Evolutionary conservation across 2,329 filamentous ascomycete species (phyloP), one percentile per base, ranked within the genome.

Genomic region (Canariomyces notabilis): DNA sequence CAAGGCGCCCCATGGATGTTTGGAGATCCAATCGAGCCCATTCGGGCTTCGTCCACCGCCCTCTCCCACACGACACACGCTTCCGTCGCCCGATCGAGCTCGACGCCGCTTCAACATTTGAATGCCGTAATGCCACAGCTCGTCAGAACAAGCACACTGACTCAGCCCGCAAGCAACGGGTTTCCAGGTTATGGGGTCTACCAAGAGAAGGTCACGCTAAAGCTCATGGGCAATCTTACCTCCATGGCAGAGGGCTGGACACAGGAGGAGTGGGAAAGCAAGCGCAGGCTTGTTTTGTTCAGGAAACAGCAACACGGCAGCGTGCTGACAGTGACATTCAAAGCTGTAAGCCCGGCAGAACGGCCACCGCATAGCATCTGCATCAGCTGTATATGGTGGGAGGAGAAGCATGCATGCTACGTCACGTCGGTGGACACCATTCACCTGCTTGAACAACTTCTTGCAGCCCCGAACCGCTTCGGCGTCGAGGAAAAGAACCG

Each of bases 381-480:
- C 68, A 88, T 98, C 63, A 96, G 90, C 67, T 98, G 93, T 72
- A 98, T 98, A 61, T 90, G 83, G 74, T 98, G 93, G 93, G 85
- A 85, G 48, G 89, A 95, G 67, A 94, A 89, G 68, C 74, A 82
- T 38, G 87, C 95, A 59, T 95, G 85, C 67, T 97, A 83, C 64
- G 89, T 97, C 44, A 97, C 93, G 2, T 96, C 90, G 42, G 93
- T 98, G 15, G 93, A 98, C 67, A 96, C 91, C 2, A 97, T 98
- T 59, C 87, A 85, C 59, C 76, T 98, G n/a, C 75, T 98, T 2
- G 93, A 97, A 69, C 86, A 91, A 55, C 76, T 98, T 6, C 87
- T 97, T 6, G 87, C 82, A 1, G 66, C 74, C 0, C 77, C 79
- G 0, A 82, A 83, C 37, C 80, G 88, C 21, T 98, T 97, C 69